Evolutionary conservation across 192 early-diverging fungal species (phyloP), one percentile per base, ranked within the genome.

Genomic region (Coemansia sp.): DNA sequence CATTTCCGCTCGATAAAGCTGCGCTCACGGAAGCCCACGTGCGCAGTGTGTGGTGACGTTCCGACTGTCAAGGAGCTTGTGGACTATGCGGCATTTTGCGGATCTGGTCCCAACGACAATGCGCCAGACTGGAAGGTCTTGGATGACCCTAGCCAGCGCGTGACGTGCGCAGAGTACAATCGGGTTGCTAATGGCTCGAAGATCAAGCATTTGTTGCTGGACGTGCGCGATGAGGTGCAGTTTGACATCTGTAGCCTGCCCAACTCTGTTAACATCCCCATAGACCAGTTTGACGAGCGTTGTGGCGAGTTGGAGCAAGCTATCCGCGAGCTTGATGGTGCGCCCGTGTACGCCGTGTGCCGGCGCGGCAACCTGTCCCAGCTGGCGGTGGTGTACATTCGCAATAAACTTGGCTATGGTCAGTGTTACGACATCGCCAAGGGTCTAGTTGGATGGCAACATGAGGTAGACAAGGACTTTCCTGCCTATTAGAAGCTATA

Each of bases 41-140:
- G 97, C 77, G 86, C 86, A 11, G 87, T 93, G n/a, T 99, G 97
- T 66, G 94, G 95, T 7, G 89, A 95, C 27, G 54, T 85, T 0
- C 94, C 97, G 5, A 91, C 88, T 0, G 88, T 98, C 29, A 92
- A 83, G 0, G 70, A 89, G 67, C 81, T 96, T 17, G 90, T 91
- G n/a, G 94, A 99, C 66, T 99, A 99, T 81, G 91, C 90, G 19
- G 88, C 90, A 19, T 97, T 97, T 60, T 99, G 97, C 81, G 92
- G 93, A 17, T 70, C 88, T 7, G 86, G 83, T n/a, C 87, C 92
- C 3, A 85, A 84, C 33, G 94, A 96, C 76, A 91, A 93, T 73
- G 89, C 89, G 13, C 72, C 78, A 10, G 53, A 69, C 21, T 54
- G 63, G 64, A 57, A 64, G 34, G 65, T 84, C 2, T 42, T 87